A percentile compares a stretch with the other conserved stretches of the same genome.
Evolutionary conservation across 371 early-diverging fungal genomes (phyloP).

Genomic region (Mucor circinelloides): DNA sequence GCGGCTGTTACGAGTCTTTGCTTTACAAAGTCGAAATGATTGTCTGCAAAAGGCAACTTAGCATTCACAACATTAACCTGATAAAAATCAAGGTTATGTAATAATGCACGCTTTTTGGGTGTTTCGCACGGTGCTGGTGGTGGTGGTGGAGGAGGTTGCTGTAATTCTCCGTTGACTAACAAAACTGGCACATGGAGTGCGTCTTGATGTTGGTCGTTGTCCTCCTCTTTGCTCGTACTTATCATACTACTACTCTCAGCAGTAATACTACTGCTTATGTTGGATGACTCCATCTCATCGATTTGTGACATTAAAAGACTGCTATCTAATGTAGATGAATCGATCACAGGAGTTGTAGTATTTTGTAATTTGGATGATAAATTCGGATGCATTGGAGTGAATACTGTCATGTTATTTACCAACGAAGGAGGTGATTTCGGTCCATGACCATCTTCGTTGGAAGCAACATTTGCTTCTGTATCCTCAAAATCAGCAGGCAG

Average conservation of each 20-base stretch:
- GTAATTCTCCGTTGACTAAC: background rate
- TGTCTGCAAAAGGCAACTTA: constrained; percentile 30
- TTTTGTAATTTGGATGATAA: constrained; percentile 12
- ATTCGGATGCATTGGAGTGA: constrained; percentile 30
- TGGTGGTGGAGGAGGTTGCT: background rate
- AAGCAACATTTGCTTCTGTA: background rate
- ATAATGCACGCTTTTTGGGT: constrained; percentile 4
- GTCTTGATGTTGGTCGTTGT: background rate
- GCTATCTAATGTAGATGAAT: background rate
- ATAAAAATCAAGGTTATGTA: constrained; percentile 34
- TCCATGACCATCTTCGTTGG: background rate
- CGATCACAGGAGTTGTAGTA: background rate
- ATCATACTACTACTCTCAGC: background rate
- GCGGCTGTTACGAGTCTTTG: constrained; percentile 23
- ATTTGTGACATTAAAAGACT: background rate
- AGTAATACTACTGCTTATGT: background rate
- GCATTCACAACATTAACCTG: constrained; percentile 17
- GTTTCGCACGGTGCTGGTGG: background rate
- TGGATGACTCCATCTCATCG: background rate
- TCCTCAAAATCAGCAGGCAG: constrained; percentile 25
- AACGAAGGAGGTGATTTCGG: background rate
- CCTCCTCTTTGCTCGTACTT: background rate
- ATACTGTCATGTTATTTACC: background rate
- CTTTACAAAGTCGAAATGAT: constrained; percentile 37
- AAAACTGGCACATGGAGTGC: background rate